Percentiles rank a stretch among this genome's conserved stretches.
These are phyloP conservation scores for Scenedesmus sp. DNA, from an alignment of 163 green algal species.

Conservation along the genomic window DNA sequence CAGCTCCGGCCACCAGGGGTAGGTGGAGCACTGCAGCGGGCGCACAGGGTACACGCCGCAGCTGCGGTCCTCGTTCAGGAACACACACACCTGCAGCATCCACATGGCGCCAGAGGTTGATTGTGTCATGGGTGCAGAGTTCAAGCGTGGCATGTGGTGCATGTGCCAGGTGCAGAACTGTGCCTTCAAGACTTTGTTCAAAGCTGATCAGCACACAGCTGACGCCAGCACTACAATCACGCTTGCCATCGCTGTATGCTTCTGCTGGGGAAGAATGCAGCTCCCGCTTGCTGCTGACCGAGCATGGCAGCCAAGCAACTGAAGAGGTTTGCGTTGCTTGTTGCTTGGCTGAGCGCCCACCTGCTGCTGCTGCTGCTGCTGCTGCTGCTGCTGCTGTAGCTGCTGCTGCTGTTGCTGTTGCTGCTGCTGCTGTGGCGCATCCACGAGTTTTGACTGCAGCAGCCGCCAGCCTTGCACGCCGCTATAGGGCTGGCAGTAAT, in stretches of 20 bases:
- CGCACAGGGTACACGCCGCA: slow-evolving; percentile 68
- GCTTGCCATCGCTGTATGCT: not conserved
- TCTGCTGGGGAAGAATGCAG: not conserved
- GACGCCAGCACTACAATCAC: too few species aligned
- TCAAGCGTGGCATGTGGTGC: too few species aligned
- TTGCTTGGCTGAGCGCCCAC: not conserved
- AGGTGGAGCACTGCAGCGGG: slow-evolving; percentile 71
- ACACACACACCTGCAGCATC: slow-evolving; percentile 61
- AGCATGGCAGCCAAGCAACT: too few species aligned
- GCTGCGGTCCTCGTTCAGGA: slow-evolving; percentile 63
- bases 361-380: not conserved
- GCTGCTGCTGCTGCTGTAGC: not conserved
- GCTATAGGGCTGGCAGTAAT: slow-evolving; percentile 24
- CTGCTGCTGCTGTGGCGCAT: not conserved
- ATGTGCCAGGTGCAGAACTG: too few species aligned
- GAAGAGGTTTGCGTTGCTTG: too few species aligned
- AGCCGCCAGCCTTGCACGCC: slow-evolving; percentile 17
- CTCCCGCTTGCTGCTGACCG: too few species aligned
- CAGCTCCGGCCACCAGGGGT: slow-evolving; percentile 78
- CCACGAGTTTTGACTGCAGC: slow-evolving; percentile 8
- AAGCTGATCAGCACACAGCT: too few species aligned
- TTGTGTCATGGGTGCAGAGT: not conserved
- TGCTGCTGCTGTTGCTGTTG: slow-evolving; percentile 7
- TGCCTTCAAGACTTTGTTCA: too few species aligned
- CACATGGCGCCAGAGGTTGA: not conserved